Base-by-base conservation (phyloP, 352 stramenopile genomes). In the Globisporangium irregulare region DNA sequence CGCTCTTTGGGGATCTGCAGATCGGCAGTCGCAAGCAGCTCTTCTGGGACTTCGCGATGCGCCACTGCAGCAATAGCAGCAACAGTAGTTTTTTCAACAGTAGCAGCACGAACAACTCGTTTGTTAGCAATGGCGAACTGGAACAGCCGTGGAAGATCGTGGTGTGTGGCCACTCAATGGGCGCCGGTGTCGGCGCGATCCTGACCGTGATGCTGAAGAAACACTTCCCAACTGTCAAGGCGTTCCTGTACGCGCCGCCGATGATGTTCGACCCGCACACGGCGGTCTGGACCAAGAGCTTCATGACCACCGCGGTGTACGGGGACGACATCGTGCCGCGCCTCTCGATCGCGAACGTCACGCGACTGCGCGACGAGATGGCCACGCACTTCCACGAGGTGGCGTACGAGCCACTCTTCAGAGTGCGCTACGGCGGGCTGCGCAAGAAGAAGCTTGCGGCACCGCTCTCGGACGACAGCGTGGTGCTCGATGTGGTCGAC, bases 101-200 rank as follows among this genome's bases (percentile, higher is more conserved):
- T 55, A 15, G 68, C 24, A 4, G 53, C 22, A 24, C 10, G 36
- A 38, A 22, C 48, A 22, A 36, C 6, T 46, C 34, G 63, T 67
- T 34, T 15, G 32, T 34, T 20, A 58, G 14, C 71, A 48, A 64
- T 65, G 38, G 58, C 69, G 34, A 41, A 41, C 34, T 10, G 34
- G 34, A 41, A 41, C 34, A 41, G 12, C 29, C 25, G 29, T 93
- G 83, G 84, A 82, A 77, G 55, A 77, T 96, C 64, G 86, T 94
- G 14, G 75, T 95, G 6, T 88, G 79, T 22, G 89, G 89, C 4
- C 89, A 96, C 74, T 94, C 86, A 54, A 90, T 95, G 76, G 87
- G 89, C 34, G 89, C 82, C n/a, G 89, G 84, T 8, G 86, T 94
- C 9, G 82, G 76, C 27, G 81, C 80, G 24, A 87, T 96, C 53